Base-by-base conservation (phyloP, 495 filamentous ascomycete genomes). In the Podospora comata region DNA sequence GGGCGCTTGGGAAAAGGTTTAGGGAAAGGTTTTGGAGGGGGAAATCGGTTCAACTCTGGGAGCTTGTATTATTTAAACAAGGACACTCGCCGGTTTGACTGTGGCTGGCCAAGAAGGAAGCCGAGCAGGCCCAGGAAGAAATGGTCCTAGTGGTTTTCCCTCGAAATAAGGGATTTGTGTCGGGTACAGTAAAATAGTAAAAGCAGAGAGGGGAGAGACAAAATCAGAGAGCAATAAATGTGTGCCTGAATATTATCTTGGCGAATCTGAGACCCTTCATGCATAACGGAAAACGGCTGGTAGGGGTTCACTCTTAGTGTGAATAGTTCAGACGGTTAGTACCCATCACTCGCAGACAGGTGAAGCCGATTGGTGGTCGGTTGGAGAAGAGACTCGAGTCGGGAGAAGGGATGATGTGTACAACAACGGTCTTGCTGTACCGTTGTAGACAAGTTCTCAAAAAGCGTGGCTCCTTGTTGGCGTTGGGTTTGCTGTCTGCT, bases 191-290 rank as follows among this genome's bases (percentile, higher is more conserved):
- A 48, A 48, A 48, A 48, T 23, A 23, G 7, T 7, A 32, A 32
- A 32, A 48, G 39, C 13, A 48, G 9, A 48, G 39, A 48, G 39
- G 15, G 13, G 39, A 48, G 39, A 48, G 39, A 48, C 39, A 48
- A 48, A 48, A 48, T 2, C 39, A 48, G 39, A 48, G 39, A 48
- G 15, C 39, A 48, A 48, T 11, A 48, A 48, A 48, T 48, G 11
- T 39, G 11, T 39, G 34, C 5, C 6, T 39, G 34, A 39, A 5
- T 7, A 57, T 1, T 5, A n/a, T 26, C 54, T 57, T 57, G 54
- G 54, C 54, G 20, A 57, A 57, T 57, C 54, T 57, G 54, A 57
- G 54, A 57, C 54, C 54, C 54, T 57, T 57, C 20, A 2, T 57
- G 54, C 54, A 57, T 57, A 16, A 13, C 15, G 20, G 54, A 0